Conservation (phyloP, 208 protist species). For the Trypanosoma melophagium region DNA sequence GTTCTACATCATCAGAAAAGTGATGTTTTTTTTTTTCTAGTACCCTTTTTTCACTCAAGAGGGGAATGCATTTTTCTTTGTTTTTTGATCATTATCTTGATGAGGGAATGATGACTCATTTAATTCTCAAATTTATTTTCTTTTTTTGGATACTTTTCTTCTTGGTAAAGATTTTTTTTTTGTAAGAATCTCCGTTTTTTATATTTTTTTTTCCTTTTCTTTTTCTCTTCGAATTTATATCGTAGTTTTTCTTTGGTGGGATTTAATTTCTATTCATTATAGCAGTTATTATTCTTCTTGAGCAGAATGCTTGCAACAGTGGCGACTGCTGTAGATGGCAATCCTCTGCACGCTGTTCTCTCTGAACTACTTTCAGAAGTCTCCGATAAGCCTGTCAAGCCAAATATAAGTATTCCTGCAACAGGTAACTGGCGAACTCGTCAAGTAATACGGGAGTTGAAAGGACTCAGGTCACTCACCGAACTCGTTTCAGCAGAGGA, state of each 20-base stretch:
- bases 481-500: conserved; percentile 40
- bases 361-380: conserved; percentile 19
- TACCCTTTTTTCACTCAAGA: not conserved
- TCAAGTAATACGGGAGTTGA: conserved; percentile 57
- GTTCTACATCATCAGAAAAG: not conserved
- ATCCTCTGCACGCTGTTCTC: conserved; percentile 29
- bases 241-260: not conserved
- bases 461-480: conserved; percentile 31
- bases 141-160: too few relatives aligned
- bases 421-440: conserved; percentile 51
- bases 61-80: too few relatives aligned
- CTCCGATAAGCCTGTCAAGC: conserved; percentile 2
- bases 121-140: too few relatives aligned
- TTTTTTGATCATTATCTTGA: too few relatives aligned
- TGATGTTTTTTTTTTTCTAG: not conserved
- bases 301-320: conserved; percentile 21
- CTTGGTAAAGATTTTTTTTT: too few relatives aligned
- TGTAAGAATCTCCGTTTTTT: too few relatives aligned
- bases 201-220: too few relatives aligned
- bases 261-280: not conserved
- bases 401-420: not conserved
- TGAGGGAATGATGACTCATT: too few relatives aligned
- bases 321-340: conserved; percentile 22
- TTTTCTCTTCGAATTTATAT: not conserved
- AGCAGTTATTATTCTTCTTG: not conserved